Evolutionary conservation across 495 filamentous ascomycete species (phyloP), one percentile per base, ranked within the genome.

Genomic region (Penicillium cosmopolitanum): DNA sequence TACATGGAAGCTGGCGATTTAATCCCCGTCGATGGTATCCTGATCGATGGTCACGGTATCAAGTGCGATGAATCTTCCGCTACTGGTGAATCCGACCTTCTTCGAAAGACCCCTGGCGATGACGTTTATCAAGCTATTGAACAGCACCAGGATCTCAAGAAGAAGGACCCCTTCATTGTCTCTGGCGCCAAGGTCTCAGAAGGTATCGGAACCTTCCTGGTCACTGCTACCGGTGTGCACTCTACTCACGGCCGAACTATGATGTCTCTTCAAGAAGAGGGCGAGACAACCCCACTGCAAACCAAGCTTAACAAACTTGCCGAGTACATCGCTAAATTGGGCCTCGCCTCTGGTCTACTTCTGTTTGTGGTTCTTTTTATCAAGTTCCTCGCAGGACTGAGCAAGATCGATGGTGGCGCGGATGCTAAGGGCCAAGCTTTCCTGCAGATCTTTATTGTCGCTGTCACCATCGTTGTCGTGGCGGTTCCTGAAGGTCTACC

Each of bases 401-500:
- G 84, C 3, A 60, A 71, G 16, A 77, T 81, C 18, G 54, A 72
- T 7, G 68, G 66, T 10, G 76, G 83, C 9, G 83, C 92, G 1
- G 82, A 88, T 3, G 74, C 86, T 55, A 97, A 98, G 73, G 93
- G 91, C 3, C 92, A 94, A 67, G 73, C 86, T 51, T 98, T 98
- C 75, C 81, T 98, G 57, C 83, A 89, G 55, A 96, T 97, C 62
- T 94, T 98, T 66, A 97, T 98, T 60, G 91, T 96, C 28, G 90
- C 94, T 21, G 91, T 98, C 56, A 98, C 93, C 6, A 89, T 98
- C 57, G 90, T 98, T 56, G 94, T 97, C 16, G 94, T 98, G 21
- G 94, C 94, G 31, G 92, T 98, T 12, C 94, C 94, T 3, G 94
- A 98, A 77, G 94, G 94, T 19, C 76, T 98, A 47, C 94, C 94